phyloP scores from a whole-genome alignment of 345 rosid genomes.

The Gossypioides kirkii region DNA sequence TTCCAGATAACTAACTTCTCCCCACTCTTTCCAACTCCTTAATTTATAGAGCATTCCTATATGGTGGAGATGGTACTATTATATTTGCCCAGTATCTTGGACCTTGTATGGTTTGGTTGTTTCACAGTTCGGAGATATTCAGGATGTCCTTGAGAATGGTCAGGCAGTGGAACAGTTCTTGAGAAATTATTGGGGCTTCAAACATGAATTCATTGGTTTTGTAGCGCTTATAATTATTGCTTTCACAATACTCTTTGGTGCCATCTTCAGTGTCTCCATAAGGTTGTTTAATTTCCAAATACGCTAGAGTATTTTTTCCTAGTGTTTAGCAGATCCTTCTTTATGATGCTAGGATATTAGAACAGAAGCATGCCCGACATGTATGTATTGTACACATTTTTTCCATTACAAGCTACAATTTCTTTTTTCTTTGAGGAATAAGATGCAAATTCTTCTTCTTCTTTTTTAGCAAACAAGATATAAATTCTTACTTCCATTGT shows the following conservation, averaged over 20 bases:
- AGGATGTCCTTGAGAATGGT: neutral
- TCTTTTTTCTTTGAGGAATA: too few relatives aligned
- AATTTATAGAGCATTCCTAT: constrained; percentile 34
- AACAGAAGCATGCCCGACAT: neutral
- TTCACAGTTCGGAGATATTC: constrained; percentile 39
- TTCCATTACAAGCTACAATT: too few relatives aligned
- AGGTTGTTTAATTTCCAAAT: constrained; percentile 22
- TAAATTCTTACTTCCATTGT: too few relatives aligned
- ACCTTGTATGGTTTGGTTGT: constrained; percentile 41
- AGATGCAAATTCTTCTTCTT: too few relatives aligned
- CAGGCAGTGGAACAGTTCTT: constrained; percentile 15
- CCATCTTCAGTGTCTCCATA: constrained; percentile 12
- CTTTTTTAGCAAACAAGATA: too few relatives aligned
- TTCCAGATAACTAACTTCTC: neutral
- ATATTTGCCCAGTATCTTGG: constrained; percentile 43
- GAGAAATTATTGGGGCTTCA: constrained; percentile 12
- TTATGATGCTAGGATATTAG: neutral
- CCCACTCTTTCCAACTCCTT: neutral
- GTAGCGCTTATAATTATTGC: constrained; percentile 14
- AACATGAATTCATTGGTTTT: constrained; percentile 15
- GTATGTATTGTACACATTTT: neutral
- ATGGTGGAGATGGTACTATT: constrained; percentile 58
- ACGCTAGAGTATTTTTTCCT: constrained; percentile 7
- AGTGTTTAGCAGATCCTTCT: neutral
- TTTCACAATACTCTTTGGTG: constrained; percentile 15